Percentiles rank a stretch among this genome's conserved stretches.
These are phyloP conservation scores for Fusarium luffae DNA, from an alignment of 2,329 filamentous ascomycete species.

Conservation along the genomic window DNA sequence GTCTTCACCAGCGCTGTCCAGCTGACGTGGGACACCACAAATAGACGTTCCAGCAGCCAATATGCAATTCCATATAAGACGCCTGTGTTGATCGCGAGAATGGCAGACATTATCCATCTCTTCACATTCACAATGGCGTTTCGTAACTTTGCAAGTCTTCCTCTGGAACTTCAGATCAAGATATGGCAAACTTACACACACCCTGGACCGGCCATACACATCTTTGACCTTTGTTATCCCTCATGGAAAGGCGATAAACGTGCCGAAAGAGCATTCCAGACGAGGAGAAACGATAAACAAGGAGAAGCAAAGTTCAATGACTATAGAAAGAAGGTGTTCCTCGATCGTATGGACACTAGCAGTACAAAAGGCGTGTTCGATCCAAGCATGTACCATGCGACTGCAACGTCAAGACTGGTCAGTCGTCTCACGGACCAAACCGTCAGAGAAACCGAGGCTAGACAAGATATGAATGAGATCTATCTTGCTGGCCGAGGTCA, in stretches of 20 bases:
- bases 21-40: constrained; percentile 15
- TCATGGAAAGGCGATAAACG: constrained; percentile 33
- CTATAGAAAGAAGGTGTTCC: constrained; percentile 37
- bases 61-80: not conserved
- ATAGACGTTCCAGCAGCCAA: not conserved
- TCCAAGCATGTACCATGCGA: constrained; percentile 35
- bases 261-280: constrained; percentile 25
- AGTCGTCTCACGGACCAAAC: constrained; percentile 24
- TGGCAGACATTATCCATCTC: not conserved
- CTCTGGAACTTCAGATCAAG: constrained; percentile 40
- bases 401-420: constrained; percentile 13
- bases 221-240: constrained; percentile 47
- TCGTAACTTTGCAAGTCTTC: constrained; percentile 34
- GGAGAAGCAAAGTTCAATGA: constrained; percentile 3
- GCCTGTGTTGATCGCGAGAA: not conserved
- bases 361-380: not conserved
- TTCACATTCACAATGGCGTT: constrained; percentile 35
- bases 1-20: not conserved
- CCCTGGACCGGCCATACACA: constrained; percentile 41
- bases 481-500: constrained; percentile 42
- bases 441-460: not conserved
- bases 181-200: constrained; percentile 38
- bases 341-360: constrained; percentile 27
- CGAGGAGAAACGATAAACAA: not conserved
- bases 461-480: constrained; percentile 34